Evolutionary conservation across 306 rosid genomes (phyloP).

Genomic region (Quillaja saponaria): DNA sequence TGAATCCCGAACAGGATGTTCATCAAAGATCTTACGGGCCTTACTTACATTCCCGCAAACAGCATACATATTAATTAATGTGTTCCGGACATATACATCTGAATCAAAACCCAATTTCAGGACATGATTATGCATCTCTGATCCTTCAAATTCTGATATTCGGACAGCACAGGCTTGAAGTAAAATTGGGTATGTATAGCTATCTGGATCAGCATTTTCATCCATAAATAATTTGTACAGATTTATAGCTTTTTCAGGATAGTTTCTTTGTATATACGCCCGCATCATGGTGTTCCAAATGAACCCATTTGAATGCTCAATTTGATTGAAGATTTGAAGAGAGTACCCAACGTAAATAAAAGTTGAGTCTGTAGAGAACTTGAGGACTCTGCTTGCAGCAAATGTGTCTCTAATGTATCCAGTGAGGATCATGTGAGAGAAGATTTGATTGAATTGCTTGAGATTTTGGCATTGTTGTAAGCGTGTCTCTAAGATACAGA

Average conservation of each 20-base stretch:
- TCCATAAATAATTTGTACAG: constrained; percentile 41
- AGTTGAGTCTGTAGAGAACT: constrained; percentile 35
- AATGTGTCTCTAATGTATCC: constrained; percentile 49
- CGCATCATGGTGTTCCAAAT: constrained; percentile 56
- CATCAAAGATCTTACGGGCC: constrained; percentile 48
- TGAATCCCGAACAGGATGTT: constrained; percentile 42
- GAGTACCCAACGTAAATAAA: constrained; percentile 35
- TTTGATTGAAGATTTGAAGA: constrained; percentile 30
- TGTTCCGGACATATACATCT: constrained; percentile 51
- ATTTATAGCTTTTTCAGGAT: constrained; percentile 31
- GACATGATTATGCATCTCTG: constrained; percentile 42
- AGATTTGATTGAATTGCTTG: constrained; percentile 35
- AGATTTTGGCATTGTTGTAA: constrained; percentile 37
- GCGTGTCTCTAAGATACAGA: constrained; percentile 38
- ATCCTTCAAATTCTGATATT: constrained; percentile 38
- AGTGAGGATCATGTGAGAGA: constrained; percentile 50
- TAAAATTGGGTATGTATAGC: constrained; percentile 47
- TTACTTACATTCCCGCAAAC: constrained; percentile 41
- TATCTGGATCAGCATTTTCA: constrained; percentile 29
- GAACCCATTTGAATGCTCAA: constrained; percentile 49
- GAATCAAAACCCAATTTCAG: constrained; percentile 44
- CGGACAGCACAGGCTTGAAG: constrained; percentile 47
- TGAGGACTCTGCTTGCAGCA: constrained; percentile 52
- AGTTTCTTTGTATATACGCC: constrained; percentile 35
- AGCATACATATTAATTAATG: constrained; percentile 44